phyloP scores from a whole-genome alignment of 2,329 filamentous ascomycete genomes.

The Ophiosphaerella korrae region DNA sequence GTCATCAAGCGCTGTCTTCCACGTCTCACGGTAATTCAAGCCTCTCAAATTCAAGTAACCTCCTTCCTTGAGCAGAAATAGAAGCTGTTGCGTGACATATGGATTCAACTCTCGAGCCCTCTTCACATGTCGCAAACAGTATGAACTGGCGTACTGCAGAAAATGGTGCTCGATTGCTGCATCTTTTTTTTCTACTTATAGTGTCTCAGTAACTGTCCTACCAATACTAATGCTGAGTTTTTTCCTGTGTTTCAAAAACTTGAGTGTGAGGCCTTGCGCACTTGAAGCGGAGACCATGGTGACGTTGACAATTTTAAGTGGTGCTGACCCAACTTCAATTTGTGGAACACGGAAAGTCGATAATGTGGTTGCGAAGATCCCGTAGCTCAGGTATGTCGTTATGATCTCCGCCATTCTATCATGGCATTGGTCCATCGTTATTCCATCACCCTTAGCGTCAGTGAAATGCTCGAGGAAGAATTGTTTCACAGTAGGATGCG shows the following conservation, averaged over 20 bases:
- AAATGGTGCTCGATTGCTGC: neutral
- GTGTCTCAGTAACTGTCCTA: conserved; percentile 5
- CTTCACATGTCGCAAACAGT: neutral
- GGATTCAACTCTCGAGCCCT: too few relatives aligned
- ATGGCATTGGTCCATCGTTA: conserved; percentile 4
- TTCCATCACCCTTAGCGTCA: neutral
- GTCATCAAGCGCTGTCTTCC: too few relatives aligned
- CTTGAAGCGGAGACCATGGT: conserved; percentile 7
- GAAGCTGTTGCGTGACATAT: too few relatives aligned
- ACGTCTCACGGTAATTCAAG: too few relatives aligned
- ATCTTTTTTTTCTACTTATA: too few relatives aligned
- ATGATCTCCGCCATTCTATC: conserved; percentile 18
- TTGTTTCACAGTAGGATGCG: conserved; percentile 24
- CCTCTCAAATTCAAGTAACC: too few relatives aligned
- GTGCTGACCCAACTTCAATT: conserved; percentile 8
- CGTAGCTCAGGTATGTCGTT: conserved; percentile 28
- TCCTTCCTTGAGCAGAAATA: too few relatives aligned
- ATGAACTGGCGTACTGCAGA: neutral
- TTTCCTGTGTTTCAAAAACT: conserved; percentile 7
- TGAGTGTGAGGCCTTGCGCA: conserved; percentile 10
- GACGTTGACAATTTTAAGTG: conserved; percentile 11
- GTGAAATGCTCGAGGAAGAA: conserved; percentile 12
- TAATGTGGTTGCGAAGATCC: conserved; percentile 16
- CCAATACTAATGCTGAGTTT: conserved; percentile 9
- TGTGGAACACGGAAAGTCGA: conserved; percentile 6